Conservation (phyloP, 2,329 filamentous ascomycete species). For the Sarocladiaceae sp. region DNA sequence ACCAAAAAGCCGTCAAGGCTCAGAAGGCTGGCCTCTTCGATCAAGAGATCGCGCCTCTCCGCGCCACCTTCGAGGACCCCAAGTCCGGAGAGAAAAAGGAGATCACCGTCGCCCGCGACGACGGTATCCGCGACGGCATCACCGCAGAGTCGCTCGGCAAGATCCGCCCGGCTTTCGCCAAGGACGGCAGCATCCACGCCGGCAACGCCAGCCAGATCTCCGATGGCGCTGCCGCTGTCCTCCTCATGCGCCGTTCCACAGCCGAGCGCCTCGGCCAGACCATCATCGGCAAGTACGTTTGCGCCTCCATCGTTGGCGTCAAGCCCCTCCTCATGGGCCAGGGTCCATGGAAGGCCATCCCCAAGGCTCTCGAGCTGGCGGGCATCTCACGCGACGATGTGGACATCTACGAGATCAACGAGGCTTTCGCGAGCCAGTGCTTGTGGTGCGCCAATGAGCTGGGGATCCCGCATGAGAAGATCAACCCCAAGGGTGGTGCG, state of each 20-base stretch:
- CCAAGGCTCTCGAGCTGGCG: slow-evolving; percentile 80
- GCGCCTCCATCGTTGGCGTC: slow-evolving; percentile 79
- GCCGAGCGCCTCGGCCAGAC: slow-evolving; percentile 82
- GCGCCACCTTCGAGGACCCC: slow-evolving; percentile 80
- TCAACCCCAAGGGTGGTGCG: slow-evolving; percentile 95
- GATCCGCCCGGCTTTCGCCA: slow-evolving; percentile 84
- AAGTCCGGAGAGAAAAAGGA: slow-evolving; percentile 82
- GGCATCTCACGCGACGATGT: slow-evolving; percentile 85
- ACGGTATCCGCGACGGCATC: slow-evolving; percentile 79
- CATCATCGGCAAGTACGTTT: slow-evolving; percentile 88
- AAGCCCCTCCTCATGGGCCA: slow-evolving; percentile 92
- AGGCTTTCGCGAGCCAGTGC: slow-evolving; percentile 94
- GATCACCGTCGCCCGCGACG: slow-evolving; percentile 77
- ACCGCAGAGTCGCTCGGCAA: slow-evolving; percentile 85
- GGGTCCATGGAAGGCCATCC: slow-evolving; percentile 93
- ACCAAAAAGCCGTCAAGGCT: slow-evolving; percentile 81
- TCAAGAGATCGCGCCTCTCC: slow-evolving; percentile 82
- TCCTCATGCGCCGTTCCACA: slow-evolving; percentile 90
- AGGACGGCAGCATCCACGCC: slow-evolving; percentile 89
- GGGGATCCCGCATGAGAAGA: slow-evolving; percentile 73
- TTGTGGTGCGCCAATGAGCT: slow-evolving; percentile 90
- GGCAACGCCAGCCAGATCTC: slow-evolving; percentile 95
- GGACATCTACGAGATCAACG: slow-evolving; percentile 98
- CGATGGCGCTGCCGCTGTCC: slow-evolving; percentile 88
- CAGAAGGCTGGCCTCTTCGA: slow-evolving; percentile 87